These are phyloP conservation scores for Phytopythium litorale DNA, from an alignment of 352 stramenopile species.

Conservation along the genomic window DNA sequence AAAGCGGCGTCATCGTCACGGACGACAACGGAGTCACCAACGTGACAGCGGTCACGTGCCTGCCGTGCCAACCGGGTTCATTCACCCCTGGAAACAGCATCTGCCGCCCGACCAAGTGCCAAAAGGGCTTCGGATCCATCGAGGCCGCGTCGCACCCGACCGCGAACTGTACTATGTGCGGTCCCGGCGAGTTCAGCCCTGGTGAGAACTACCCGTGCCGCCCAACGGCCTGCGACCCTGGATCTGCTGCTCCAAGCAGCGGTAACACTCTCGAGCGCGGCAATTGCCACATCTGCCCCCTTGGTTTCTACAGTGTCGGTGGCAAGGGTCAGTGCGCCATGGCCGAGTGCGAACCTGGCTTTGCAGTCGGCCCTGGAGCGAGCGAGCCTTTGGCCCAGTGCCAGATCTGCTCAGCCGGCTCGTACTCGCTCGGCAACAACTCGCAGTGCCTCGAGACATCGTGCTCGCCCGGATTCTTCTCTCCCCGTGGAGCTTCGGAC, in stretches of 20 bases:
- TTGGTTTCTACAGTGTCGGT: conserved; percentile 35
- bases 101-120: conserved; percentile 32
- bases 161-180: conserved; percentile 42
- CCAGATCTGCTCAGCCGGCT: conserved; percentile 27
- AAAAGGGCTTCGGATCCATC: conserved; percentile 32
- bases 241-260: conserved; percentile 22
- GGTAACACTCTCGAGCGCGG: conserved; percentile 42
- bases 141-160: conserved; percentile 29
- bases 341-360: conserved; percentile 38
- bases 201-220: conserved; percentile 47
- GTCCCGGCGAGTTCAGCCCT: conserved; percentile 30
- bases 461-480: conserved; percentile 33
- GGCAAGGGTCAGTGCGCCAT: conserved; percentile 28
- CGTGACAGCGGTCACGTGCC: conserved; percentile 16
- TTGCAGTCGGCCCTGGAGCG: conserved; percentile 22
- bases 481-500: conserved; percentile 26
- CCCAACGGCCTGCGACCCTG: conserved; percentile 23
- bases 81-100: conserved; percentile 32
- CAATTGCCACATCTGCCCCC: conserved; percentile 33
- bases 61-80: conserved; percentile 29
- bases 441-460: conserved; percentile 26
- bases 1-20: conserved; percentile 10
- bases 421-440: conserved; percentile 30
- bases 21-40: background rate
- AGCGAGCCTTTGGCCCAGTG: conserved; percentile 24